Percentiles rank a stretch among this genome's conserved stretches.
Evolutionary conservation across 1,139 yeast species (phyloP).

Genomic region (Geotrichum macrosporum): DNA sequence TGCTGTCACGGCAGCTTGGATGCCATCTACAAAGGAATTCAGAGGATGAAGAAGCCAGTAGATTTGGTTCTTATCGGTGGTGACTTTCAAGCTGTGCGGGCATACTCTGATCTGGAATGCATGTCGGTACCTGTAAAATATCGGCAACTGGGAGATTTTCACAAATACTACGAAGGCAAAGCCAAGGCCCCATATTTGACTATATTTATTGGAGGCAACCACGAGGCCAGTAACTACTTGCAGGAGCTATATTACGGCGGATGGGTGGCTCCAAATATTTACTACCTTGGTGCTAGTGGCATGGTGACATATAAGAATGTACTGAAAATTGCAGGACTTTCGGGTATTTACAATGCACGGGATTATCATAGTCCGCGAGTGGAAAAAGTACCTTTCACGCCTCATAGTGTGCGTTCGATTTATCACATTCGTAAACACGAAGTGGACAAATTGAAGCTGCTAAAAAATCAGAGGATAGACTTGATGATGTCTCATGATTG

Average conservation of each 20-base stretch:
- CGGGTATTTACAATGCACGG: slow-evolving; percentile 70
- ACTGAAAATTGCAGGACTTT: slow-evolving; percentile 68
- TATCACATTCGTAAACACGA: slow-evolving; percentile 75
- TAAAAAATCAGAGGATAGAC: slow-evolving; percentile 40
- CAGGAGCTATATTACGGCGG: slow-evolving; percentile 81
- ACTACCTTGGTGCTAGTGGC: slow-evolving; percentile 76
- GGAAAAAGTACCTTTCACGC: slow-evolving; percentile 51
- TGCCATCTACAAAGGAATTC: slow-evolving; percentile 48
- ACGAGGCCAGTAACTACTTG: slow-evolving; percentile 78
- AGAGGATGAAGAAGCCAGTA: slow-evolving; percentile 36
- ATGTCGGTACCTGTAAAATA: slow-evolving; percentile 57
- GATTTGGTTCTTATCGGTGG: slow-evolving; percentile 83
- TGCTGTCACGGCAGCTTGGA: slow-evolving; percentile 88
- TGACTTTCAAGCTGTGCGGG: slow-evolving; percentile 73
- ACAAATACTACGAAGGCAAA: slow-evolving; percentile 60
- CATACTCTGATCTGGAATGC: slow-evolving; percentile 57
- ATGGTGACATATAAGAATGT: slow-evolving; percentile 57
- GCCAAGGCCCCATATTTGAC: slow-evolving; percentile 71
- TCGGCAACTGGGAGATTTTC: slow-evolving; percentile 67
- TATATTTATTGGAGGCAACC: slow-evolving; percentile 90
- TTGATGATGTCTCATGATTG: slow-evolving; percentile 82
- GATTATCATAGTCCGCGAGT: slow-evolving; percentile 42
- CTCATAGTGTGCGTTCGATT: slow-evolving; percentile 48
- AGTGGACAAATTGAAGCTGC: slow-evolving; percentile 50
- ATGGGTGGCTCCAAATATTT: slow-evolving; percentile 91